These are phyloP conservation scores for Escallonia rubra DNA, from an alignment of 129 eudicot species.

Conservation along the genomic window DNA sequence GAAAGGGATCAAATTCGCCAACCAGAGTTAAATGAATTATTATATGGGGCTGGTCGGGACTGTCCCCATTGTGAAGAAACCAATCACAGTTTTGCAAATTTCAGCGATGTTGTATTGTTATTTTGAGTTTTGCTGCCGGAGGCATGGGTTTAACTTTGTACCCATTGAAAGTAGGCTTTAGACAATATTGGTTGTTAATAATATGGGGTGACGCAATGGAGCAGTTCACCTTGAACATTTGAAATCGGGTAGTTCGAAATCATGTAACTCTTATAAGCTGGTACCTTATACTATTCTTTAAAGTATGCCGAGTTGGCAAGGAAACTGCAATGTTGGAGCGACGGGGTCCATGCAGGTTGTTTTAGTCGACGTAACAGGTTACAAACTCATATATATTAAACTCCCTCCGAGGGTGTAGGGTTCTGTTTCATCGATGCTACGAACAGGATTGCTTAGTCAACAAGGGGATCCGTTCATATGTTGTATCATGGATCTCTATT, in stretches of 20 bases:
- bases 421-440: too few species aligned
- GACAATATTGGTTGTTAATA: slow-evolving; percentile 7
- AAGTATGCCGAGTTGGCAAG: too few species aligned
- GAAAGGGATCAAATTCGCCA: slow-evolving; percentile 83
- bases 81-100: slow-evolving; percentile 39
- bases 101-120: slow-evolving; percentile 21
- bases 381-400: too few species aligned
- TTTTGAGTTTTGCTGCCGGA: slow-evolving; percentile 12
- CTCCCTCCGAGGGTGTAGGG: too few species aligned
- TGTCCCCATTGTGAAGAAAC: not conserved
- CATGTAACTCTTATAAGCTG: too few species aligned
- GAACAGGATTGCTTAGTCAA: too few species aligned
- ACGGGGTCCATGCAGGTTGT: too few species aligned
- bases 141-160: not conserved
- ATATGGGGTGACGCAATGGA: not conserved
- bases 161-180: slow-evolving; percentile 3
- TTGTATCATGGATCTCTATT: too few species aligned
- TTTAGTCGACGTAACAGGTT: too few species aligned
- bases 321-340: too few species aligned
- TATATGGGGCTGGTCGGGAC: not conserved
- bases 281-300: too few species aligned
- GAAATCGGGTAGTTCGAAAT: not conserved
- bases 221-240: not conserved
- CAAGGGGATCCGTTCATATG: too few species aligned
- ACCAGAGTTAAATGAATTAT: slow-evolving; percentile 20